These are phyloP conservation scores for Wickerhamomyces alni DNA, from an alignment of 805 yeast genomes.

Conservation along the genomic window DNA sequence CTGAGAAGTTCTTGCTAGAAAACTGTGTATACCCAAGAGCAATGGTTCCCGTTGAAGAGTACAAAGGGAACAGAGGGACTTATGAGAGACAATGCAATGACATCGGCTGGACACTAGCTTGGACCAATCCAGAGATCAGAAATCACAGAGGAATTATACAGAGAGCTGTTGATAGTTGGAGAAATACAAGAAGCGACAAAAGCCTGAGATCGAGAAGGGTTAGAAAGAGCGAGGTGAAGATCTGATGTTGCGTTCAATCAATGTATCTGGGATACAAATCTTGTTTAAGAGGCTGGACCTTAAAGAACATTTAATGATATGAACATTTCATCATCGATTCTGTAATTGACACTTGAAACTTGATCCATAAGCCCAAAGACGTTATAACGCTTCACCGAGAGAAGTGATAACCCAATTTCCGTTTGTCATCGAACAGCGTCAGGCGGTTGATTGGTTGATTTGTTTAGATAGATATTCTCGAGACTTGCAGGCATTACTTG, in stretches of 20 bases:
- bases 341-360: too few relatives aligned
- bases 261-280: not conserved
- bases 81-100: constrained; percentile 44
- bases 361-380: too few relatives aligned
- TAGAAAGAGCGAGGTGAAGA: constrained; percentile 17
- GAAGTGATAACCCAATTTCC: too few relatives aligned
- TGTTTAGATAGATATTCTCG: too few relatives aligned
- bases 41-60: constrained; percentile 33
- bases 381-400: too few relatives aligned
- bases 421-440: too few relatives aligned
- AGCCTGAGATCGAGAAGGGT: constrained; percentile 36
- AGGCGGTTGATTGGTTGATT: too few relatives aligned
- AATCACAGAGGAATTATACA: constrained; percentile 41
- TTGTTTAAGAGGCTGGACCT: not conserved
- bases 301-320: too few relatives aligned
- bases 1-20: constrained; percentile 26
- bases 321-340: too few relatives aligned
- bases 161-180: constrained; percentile 47
- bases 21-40: constrained; percentile 48
- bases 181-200: constrained; percentile 39
- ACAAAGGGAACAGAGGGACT: constrained; percentile 37
- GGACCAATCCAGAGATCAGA: constrained; percentile 36
- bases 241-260: not conserved
- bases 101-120: constrained; percentile 43
- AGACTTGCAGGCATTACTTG: too few relatives aligned